Evolutionary conservation across 2,329 filamentous ascomycete species (phyloP), one percentile per base, ranked within the genome.

Genomic region (Sordariomycetes sp.): DNA sequence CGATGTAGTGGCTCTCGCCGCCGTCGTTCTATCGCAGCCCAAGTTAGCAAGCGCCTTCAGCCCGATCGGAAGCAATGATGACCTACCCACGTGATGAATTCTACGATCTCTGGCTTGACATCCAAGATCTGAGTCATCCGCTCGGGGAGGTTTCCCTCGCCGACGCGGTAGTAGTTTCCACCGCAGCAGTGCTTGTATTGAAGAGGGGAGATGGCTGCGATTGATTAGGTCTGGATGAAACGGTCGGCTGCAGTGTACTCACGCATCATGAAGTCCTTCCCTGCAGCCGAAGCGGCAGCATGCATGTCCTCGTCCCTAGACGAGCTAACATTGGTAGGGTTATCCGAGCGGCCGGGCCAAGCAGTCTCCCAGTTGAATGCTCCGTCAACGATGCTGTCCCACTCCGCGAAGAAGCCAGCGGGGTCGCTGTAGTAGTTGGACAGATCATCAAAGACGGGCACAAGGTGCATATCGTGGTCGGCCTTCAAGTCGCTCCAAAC

Each of bases 1-100:
- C 43, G 28, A 42, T 40, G 36, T 43, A 45, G 32, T 42, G 43
- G 29, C 41, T 43, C 36, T 46, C 44, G 8, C 42, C 42, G 15
- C 35, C 41, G 24, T 45, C 44, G 33, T 46, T 46, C 41, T 30
- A 5, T 9, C n/a, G n/a, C n/a, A n/a, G n/a, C n/a, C n/a, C n/a
- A n/a, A n/a, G n/a, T n/a, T n/a, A n/a, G n/a, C n/a, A n/a, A n/a
- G n/a, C n/a, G n/a, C n/a, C n/a, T n/a, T n/a, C n/a, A n/a, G n/a
- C n/a, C n/a, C n/a, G n/a, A n/a, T n/a, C n/a, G n/a, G n/a, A n/a
- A n/a, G n/a, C n/a, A n/a, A n/a, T n/a, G n/a, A 15, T 6, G 14
- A 23, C 35, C 30, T 18, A 37, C 35, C 38, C 38, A 40, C 10
- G 39, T 36, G 19, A 38, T 28, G 23, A 36, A 21, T 27, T 42